Evolutionary conservation across 2,329 filamentous ascomycete genomes (phyloP), one percentile per base, ranked within the genome.

Genomic region (Curvularia verruculosa): DNA sequence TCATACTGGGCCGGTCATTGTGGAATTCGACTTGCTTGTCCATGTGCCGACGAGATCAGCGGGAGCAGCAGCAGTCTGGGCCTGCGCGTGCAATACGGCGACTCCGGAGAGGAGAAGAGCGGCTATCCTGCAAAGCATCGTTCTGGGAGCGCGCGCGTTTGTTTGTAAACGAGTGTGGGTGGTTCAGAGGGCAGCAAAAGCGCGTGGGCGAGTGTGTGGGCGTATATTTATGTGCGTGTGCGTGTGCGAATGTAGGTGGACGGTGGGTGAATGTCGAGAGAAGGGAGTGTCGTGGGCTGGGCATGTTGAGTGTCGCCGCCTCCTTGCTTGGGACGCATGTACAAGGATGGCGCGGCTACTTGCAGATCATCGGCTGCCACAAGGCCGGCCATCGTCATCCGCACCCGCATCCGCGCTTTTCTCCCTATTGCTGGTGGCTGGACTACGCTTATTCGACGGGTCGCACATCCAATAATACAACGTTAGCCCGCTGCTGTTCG

Each of bases 21-120:
- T 89, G 59, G 85, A 84, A 70, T 84, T 85, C 24, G 87, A 88
- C 75, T 91, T 91, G 44, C 86, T 88, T 15, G 85, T 84, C 88
- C 88, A 91, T 56, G 88, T 91, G 56, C 88, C 88, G n/a, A 86
- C 82, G 29, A 90, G 77, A 50, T 83, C 77, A 36, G 66, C 56
- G 18, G 66, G 53, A 24, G 63, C 43, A 43, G 66, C 48, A 37
- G 63, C 49, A 29, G 67, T 67, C 59, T 76, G 74, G 70, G 74
- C 76, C 39, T 67, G 67, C 48, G 59, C 67, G 19, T 64, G 58
- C 46, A 68, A 43, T 29, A 80, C 77, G 49, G 76, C 75, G 47
- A 75, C 70, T 56, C 75, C 71, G 41, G 75, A 66, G 54, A 73
- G 64, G 54, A 75, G 62, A 55, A 77, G 59, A 29, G 66, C 59